Conservation (phyloP, 805 yeast species). For the Saccharomycopsis sp. region DNA sequence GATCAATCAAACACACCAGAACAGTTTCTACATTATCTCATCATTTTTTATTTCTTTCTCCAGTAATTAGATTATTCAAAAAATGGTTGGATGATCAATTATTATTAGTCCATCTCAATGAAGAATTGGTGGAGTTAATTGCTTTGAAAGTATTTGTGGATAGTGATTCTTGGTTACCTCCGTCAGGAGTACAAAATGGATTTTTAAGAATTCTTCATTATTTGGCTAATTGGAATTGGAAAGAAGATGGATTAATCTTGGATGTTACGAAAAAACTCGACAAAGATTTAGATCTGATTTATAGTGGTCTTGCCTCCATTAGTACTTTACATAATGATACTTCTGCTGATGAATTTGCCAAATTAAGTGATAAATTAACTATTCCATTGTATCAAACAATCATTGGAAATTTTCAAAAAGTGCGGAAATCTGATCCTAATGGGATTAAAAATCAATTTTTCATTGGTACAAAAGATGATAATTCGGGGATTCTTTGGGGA, state of each 20-base stretch:
- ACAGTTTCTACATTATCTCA: constrained; percentile 61
- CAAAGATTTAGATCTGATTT: constrained; percentile 25
- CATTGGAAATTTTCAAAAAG: constrained; percentile 50
- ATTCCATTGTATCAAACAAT: constrained; percentile 52
- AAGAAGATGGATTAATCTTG: constrained; percentile 69
- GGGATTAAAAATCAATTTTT: constrained; percentile 72
- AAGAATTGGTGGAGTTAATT: constrained; percentile 72
- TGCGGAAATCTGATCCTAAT: constrained; percentile 72
- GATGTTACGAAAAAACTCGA: constrained; percentile 53
- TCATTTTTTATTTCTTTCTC: constrained; percentile 61
- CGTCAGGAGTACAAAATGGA: constrained; percentile 72
- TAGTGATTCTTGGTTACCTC: constrained; percentile 74
- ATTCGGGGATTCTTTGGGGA: constrained; percentile 82
- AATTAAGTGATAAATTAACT: constrained; percentile 51
- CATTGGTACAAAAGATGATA: constrained; percentile 74
- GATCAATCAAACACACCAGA: constrained; percentile 71
- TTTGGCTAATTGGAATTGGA: constrained; percentile 89
- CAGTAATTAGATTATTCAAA: constrained; percentile 78
- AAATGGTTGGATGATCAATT: constrained; percentile 83
- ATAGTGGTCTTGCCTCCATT: constrained; percentile 20
- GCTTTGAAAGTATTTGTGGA: constrained; percentile 81
- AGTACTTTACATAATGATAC: constrained; percentile 3
- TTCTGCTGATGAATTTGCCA: constrained; percentile 24
- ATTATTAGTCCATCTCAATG: constrained; percentile 58
- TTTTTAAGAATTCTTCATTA: constrained; percentile 65